Base-by-base conservation (phyloP, 1,139 yeast species). In the Lizanozyma gosingica region DNA sequence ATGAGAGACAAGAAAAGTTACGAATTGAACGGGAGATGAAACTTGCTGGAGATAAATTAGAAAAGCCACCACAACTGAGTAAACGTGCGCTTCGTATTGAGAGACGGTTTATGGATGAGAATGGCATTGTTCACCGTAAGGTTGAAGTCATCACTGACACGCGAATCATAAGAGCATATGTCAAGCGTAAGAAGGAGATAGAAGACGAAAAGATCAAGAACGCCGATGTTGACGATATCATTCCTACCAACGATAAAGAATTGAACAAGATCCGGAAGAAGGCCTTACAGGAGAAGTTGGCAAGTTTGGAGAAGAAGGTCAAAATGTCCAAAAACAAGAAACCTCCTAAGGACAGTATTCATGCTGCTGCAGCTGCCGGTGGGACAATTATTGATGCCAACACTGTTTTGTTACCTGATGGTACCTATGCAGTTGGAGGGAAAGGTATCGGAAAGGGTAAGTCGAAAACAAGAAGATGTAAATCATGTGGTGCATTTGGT, bases 401-500 rank as follows among this genome's bases (percentile, higher is more conserved):
- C 47, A 67, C 73, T 1, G 73, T 67, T 4, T 57, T 62, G 52
- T 53, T 67, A 41, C 74, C 74, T 1, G 73, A 66, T 47, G 73
- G 74, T 1, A 59, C 71, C n/a, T 63, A 60, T 45, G 72, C 73
- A 2, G 29, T 73, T 39, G 74, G 77, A 33, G 83, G 82, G 14
- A 78, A 76, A 48, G 85, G 83, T 35, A 75, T 77, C 39, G 85
- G 87, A 14, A 82, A 81, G 54, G 84, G 83, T 6, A 86, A 85
- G 55, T 79, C 88, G 42, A 85, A 85, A 1, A 81, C 85, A 4
- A 71, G 97, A 56, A 76, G 87, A 54, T 92, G 97, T 64, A 88
- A 94, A 3, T 83, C 94, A 2, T 92, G 97, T 71, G 97, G 97
- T 18, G 94, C 92, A 3, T 74, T 84, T 51, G 98, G 97, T 0